These are phyloP conservation scores for Trichoderma koningii DNA, from an alignment of 2,329 filamentous ascomycete genomes.

Conservation along the genomic window DNA sequence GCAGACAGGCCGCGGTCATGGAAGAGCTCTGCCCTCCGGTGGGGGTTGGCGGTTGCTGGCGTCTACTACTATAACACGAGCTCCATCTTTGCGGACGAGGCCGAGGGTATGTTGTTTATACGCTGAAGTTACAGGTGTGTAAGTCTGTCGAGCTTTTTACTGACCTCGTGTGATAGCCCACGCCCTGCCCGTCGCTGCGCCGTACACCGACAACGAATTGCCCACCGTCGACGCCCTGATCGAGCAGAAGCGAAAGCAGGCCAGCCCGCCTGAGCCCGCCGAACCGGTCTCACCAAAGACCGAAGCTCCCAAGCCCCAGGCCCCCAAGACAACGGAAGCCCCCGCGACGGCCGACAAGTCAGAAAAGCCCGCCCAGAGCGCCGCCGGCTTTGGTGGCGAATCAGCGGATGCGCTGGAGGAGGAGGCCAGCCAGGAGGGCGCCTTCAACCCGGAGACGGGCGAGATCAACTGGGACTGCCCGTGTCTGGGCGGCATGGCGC, in stretches of 20 bases:
- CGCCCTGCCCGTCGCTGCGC: conserved; percentile 47
- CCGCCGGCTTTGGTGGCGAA: conserved; percentile 36
- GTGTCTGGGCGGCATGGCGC: conserved; percentile 93
- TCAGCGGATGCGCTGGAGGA: conserved; percentile 66
- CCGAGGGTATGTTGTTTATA: conserved; percentile 60
- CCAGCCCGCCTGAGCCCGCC: conserved; percentile 37
- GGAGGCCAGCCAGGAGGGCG: conserved; percentile 83
- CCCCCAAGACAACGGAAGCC: conserved; percentile 32
- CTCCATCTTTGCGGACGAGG: conserved; percentile 81
- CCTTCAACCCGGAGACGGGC: conserved; percentile 96
- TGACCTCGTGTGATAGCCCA: conserved; percentile 32
- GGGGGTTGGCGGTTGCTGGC: conserved; percentile 72
- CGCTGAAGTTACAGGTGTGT: not conserved
- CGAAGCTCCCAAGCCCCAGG: conserved; percentile 31
- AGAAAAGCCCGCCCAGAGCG: conserved; percentile 34
- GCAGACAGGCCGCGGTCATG: conserved; percentile 73
- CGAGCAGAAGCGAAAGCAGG: conserved; percentile 61
- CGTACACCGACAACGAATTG: conserved; percentile 59
- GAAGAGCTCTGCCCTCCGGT: conserved; percentile 74
- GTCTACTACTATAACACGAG: conserved; percentile 96
- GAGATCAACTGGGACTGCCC: conserved; percentile 99
- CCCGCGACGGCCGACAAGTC: conserved; percentile 32
- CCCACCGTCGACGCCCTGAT: conserved; percentile 68
- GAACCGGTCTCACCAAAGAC: conserved; percentile 28
- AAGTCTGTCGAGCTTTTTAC: not conserved